Conservation (phyloP, 495 filamentous ascomycete genomes). For the Aspergillus ellipticus region DNA sequence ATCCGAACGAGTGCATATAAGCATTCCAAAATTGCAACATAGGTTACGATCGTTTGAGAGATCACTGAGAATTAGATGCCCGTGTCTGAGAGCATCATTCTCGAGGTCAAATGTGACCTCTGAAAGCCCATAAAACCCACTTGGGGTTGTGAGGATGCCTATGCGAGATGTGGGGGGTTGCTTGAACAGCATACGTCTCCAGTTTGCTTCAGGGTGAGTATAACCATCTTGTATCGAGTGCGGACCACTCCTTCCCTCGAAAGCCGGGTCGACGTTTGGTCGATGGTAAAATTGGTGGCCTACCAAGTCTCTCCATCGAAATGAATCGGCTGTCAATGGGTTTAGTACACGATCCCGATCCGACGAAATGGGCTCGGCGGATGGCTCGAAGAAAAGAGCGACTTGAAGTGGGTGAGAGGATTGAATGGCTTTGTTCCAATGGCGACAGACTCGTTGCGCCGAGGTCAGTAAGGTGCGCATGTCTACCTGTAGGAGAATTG, state of each 20-base stretch:
- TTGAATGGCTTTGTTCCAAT: constrained; percentile 3
- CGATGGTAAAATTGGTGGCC: neutral
- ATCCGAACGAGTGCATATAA: no score
- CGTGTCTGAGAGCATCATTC: no score
- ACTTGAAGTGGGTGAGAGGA: neutral
- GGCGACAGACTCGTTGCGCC: constrained; percentile 10
- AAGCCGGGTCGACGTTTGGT: no score
- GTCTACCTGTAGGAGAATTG: constrained; percentile 9
- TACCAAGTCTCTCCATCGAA: neutral
- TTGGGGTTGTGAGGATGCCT: no score
- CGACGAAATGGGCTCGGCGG: neutral
- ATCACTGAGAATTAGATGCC: no score
- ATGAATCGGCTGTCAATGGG: neutral
- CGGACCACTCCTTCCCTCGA: constrained; percentile 3
- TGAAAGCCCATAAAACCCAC: neutral
- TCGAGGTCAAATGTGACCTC: no score
- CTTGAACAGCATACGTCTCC: constrained; percentile 7
- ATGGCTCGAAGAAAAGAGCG: neutral
- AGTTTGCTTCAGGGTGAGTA: constrained; percentile 8
- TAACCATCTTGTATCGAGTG: neutral
- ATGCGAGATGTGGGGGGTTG: neutral
- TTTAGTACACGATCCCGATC: neutral
- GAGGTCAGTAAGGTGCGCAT: constrained; percentile 10
- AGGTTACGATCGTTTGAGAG: no score
- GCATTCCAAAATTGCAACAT: no score